phyloP scores from a whole-genome alignment of 2,329 filamentous ascomycete species.

The Colletotrichum aenigma region DNA sequence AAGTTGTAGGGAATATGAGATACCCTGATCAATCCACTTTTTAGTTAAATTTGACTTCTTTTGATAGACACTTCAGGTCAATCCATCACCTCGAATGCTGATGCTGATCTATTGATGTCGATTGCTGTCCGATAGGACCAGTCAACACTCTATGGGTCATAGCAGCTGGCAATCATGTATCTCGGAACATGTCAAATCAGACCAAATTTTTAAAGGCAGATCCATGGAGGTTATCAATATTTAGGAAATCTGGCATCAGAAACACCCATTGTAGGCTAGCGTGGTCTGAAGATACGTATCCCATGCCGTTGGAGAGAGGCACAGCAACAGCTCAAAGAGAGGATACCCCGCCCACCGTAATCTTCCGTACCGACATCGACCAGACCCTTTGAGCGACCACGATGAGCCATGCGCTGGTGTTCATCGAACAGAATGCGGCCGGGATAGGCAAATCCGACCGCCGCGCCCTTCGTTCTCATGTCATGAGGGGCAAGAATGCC shows the following conservation, averaged over 20 bases:
- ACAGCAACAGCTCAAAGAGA: neutral
- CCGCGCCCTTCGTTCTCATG: neutral
- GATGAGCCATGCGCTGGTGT: neutral
- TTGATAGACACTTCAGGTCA: neutral
- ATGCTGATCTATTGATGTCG: neutral
- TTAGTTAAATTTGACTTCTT: neutral
- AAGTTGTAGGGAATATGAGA: neutral
- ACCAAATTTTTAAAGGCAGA: neutral
- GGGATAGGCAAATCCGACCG: neutral
- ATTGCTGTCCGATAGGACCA: neutral
- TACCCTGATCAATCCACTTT: neutral
- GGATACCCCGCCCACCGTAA: neutral
- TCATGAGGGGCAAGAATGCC: constrained; percentile 6
- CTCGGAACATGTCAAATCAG: neutral
- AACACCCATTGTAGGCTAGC: neutral
- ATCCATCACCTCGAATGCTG: neutral
- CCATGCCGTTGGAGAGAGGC: neutral
- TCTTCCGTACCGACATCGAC: neutral
- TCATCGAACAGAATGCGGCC: neutral
- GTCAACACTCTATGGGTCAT: neutral
- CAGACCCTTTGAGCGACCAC: neutral
- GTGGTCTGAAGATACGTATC: neutral
- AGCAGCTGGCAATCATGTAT: neutral
- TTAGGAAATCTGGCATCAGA: neutral
- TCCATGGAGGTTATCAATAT: neutral